Evolutionary conservation across 352 stramenopile species (phyloP).

Genomic region (Pythium biforme): DNA sequence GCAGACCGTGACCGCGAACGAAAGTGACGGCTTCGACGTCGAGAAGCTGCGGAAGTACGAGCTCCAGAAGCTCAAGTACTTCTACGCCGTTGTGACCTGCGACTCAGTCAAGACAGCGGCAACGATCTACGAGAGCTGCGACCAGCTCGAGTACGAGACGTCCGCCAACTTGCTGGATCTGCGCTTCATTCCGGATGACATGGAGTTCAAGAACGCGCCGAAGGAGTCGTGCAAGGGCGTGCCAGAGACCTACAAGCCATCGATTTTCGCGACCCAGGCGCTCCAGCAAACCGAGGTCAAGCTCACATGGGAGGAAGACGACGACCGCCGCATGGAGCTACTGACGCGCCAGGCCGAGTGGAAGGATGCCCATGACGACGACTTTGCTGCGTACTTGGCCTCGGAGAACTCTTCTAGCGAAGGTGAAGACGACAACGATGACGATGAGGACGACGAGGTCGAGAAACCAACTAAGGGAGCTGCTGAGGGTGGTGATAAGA

Average conservation of each 20-base stretch:
- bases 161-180: slow-evolving; percentile 95
- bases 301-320: slow-evolving; percentile 96
- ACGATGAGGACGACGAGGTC: slow-evolving; percentile 43
- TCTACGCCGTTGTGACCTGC: slow-evolving; percentile 97
- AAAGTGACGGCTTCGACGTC: slow-evolving; percentile 86
- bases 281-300: slow-evolving; percentile 92
- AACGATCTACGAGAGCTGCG: slow-evolving; percentile 93
- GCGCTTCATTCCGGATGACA: slow-evolving; percentile 92
- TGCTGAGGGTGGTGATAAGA: slow-evolving; percentile 27
- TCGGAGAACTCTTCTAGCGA: slow-evolving; percentile 70
- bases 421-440: slow-evolving; percentile 46
- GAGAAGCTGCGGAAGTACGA: slow-evolving; percentile 97
- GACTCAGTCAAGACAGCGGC: slow-evolving; percentile 89
- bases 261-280: slow-evolving; percentile 92
- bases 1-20: slow-evolving; percentile 53
- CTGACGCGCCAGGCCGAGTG: slow-evolving; percentile 70
- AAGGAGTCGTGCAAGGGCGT: slow-evolving; percentile 84
- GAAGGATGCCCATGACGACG: slow-evolving; percentile 89
- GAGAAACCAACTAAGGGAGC: slow-evolving; percentile 10
- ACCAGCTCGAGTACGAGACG: slow-evolving; percentile 98
- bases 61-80: slow-evolving; percentile 97
- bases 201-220: slow-evolving; percentile 84
- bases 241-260: slow-evolving; percentile 93
- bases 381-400: slow-evolving; percentile 94
- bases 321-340: slow-evolving; percentile 88